Base-by-base conservation (phyloP, 148 eudicot species). In the Spergularia bocconei region DNA sequence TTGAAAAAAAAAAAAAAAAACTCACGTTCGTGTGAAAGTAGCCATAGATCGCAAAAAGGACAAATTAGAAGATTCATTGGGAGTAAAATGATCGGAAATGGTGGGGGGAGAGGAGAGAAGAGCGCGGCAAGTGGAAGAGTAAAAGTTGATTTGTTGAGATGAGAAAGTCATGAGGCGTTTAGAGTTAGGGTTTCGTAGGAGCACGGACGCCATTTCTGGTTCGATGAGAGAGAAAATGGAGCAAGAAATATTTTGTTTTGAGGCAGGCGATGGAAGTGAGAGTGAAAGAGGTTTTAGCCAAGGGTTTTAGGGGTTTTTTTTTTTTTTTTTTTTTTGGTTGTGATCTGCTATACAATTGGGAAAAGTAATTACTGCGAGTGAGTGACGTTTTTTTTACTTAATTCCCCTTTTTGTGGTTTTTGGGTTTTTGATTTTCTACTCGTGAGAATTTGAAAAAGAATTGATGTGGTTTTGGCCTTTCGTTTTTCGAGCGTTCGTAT, bases 1-100 rank as follows among this genome's bases (percentile, higher is more conserved):
- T 11, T 14, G 3, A 21, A 41, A 63, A 7, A 54, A 29, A 69
- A 25, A 11, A 56, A 54, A 51, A 8, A 64, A 68, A 60, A 47
- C 92, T 21, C 75, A 94, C 97, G 93, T 91, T 63, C 95, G 87
- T 21, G 87, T 88, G 78, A 91, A 94, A 20, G 97, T 91, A 72
- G 96, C 97, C 97, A 91, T 90, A 48, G 91, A 94, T 85, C 98
- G 88, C 39, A 58, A 52, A 63, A 54, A 15, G 20, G 4, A 19
- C 71, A 55, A 52, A 25, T 25, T 15, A 20, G 73, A 20, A 7
- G 15, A 50, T 1, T 78, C 91, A 88, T 86, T 72, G 54, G 80
- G 78, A 50, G 75, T 53, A 48, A 75, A 5, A 9, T 84, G 77
- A n/a, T 82, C 86, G 15, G 79, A 75, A 67, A 82, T 71, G n/a